Percentiles rank a stretch among this genome's conserved stretches.
phyloP scores from a whole-genome alignment of 768 basidiomycete species.

The Rhodotorula babjevae region DNA sequence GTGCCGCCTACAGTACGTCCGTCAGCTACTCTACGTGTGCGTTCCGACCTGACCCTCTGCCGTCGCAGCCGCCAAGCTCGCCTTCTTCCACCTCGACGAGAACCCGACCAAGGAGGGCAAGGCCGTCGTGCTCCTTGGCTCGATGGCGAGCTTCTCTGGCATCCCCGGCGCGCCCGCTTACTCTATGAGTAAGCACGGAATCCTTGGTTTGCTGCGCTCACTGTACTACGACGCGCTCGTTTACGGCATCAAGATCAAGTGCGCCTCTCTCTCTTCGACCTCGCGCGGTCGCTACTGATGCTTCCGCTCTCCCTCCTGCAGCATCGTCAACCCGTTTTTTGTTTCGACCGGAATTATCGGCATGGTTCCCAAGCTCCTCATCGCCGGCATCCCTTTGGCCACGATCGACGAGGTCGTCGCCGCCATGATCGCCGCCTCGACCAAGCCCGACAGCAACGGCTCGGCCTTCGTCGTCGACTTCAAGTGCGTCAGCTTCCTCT shows the following conservation, averaged over 20 bases:
- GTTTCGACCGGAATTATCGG: conserved; percentile 48
- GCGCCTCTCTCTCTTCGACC: conserved; percentile 7
- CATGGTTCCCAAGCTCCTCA: conserved; percentile 49
- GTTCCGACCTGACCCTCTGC: neutral
- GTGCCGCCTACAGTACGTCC: conserved; percentile 52
- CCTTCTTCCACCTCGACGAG: conserved; percentile 54
- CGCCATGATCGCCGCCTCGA: conserved; percentile 56
- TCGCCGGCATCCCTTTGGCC: conserved; percentile 49
- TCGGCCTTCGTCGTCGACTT: conserved; percentile 21
- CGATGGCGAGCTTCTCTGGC: conserved; percentile 57
- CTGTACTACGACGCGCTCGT: conserved; percentile 49
- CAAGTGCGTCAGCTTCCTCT: neutral
- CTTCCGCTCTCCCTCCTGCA: neutral
- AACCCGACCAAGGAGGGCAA: conserved; percentile 44
- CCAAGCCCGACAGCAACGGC: conserved; percentile 48
- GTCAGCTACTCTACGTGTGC: conserved; percentile 32
- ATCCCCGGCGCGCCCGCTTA: conserved; percentile 54
- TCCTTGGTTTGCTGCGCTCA: conserved; percentile 57
- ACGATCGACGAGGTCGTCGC: conserved; percentile 52
- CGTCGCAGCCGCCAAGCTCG: conserved; percentile 54
- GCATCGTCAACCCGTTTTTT: neutral
- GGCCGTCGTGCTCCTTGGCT: conserved; percentile 56
- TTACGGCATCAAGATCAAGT: conserved; percentile 54
- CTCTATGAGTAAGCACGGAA: conserved; percentile 41
- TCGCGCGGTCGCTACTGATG: neutral